Evolutionary conservation across 345 rosid species (phyloP).

Genomic region (Eucalyptus virginea): DNA sequence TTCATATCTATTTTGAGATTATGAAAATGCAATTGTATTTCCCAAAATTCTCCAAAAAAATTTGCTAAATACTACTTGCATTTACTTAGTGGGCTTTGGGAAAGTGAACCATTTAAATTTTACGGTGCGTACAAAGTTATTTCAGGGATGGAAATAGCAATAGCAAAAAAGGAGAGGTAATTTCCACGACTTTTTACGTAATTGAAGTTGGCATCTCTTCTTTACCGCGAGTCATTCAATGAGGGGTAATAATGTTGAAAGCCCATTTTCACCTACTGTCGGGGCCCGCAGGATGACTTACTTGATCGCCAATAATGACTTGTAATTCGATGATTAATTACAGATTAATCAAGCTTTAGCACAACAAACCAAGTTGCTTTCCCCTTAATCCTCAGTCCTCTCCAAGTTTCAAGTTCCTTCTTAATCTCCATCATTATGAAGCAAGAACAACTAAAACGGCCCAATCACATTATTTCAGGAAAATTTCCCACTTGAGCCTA

Average conservation of each 20-base stretch:
- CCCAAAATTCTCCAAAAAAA: background rate
- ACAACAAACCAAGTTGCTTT: background rate
- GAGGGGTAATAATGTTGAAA: background rate
- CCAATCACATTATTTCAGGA: background rate
- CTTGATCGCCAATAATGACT: background rate
- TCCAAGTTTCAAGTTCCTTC: background rate
- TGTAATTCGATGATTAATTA: background rate
- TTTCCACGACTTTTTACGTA: no score
- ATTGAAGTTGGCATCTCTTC: background rate
- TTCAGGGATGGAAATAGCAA: background rate
- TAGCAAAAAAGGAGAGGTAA: fast-evolving
- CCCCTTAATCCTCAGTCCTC: background rate
- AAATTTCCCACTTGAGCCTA: background rate
- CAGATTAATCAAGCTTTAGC: background rate
- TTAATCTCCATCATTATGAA: background rate
- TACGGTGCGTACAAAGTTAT: background rate
- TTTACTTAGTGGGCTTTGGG: background rate
- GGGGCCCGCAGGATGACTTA: background rate
- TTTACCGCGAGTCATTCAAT: background rate
- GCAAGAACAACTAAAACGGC: background rate
- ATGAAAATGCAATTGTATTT: background rate
- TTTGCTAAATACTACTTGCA: background rate
- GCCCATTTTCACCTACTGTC: background rate
- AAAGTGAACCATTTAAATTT: background rate
- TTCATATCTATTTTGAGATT: no score